These are phyloP conservation scores for Verticillium klebahnii DNA, from an alignment of 2,329 filamentous ascomycete genomes.

Conservation along the genomic window DNA sequence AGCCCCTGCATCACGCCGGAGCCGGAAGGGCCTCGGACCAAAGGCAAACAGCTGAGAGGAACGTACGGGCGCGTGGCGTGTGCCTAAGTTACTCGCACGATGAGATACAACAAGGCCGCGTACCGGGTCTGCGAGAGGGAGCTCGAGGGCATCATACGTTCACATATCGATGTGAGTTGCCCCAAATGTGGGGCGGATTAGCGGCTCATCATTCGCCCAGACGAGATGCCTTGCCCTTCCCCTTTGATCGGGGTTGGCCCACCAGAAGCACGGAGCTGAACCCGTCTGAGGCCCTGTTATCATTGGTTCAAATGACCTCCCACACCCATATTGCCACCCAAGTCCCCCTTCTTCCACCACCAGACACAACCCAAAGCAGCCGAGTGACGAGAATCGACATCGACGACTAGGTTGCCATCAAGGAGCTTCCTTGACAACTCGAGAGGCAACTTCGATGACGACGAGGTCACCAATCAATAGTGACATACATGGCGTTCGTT, in stretches of 20 bases:
- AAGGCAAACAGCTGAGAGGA: too few species aligned
- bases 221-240: neutral
- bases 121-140: too few species aligned
- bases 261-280: neutral
- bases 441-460: neutral
- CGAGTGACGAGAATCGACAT: neutral
- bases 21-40: too few species aligned
- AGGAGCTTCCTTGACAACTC: neutral
- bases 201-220: neutral
- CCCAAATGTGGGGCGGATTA: neutral
- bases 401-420: neutral
- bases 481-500: neutral
- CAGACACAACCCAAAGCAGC: neutral
- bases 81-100: too few species aligned
- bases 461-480: neutral
- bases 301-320: neutral
- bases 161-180: too few species aligned
- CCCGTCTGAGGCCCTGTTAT: neutral
- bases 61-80: too few species aligned
- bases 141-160: too few species aligned
- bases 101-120: too few species aligned
- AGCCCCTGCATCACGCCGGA: too few species aligned
- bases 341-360: neutral
- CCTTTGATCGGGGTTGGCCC: neutral
- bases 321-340: neutral